Conservation (phyloP, 495 filamentous ascomycete genomes). For the Diplogelasinospora grovesii region DNA sequence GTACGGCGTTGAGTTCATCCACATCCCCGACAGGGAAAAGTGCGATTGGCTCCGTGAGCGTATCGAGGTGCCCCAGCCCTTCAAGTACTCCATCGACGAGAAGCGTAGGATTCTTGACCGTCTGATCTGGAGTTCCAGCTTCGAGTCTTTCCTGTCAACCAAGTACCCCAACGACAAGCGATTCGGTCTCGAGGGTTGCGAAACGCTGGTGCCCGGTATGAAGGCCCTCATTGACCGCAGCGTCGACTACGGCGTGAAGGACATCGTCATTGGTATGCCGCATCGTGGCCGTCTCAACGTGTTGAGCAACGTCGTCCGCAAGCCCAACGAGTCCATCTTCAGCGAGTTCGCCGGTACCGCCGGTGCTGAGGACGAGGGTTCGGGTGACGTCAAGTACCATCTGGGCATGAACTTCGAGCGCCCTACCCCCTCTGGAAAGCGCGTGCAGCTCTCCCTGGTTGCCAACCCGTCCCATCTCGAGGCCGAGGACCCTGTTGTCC, state of each 20-base stretch:
- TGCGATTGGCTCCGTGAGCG: slow-evolving; percentile 97
- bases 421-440: slow-evolving; percentile 95
- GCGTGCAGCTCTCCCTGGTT: slow-evolving; percentile 94
- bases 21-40: slow-evolving; percentile 94
- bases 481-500: slow-evolving; percentile 94
- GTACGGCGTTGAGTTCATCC: slow-evolving; percentile 96
- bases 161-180: slow-evolving; percentile 99
- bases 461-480: slow-evolving; percentile 98
- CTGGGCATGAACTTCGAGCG: slow-evolving; percentile 99
- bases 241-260: slow-evolving; percentile 96
- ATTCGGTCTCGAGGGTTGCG: slow-evolving; percentile 95
- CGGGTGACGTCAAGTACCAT: slow-evolving; percentile 98
- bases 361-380: slow-evolving; percentile 89
- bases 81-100: slow-evolving; percentile 93
- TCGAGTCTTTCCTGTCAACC: slow-evolving; percentile 86
- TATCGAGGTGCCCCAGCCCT: slow-evolving; percentile 86
- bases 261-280: slow-evolving; percentile 98
- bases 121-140: slow-evolving; percentile 95
- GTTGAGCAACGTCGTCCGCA: slow-evolving; percentile 95
- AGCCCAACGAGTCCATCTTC: slow-evolving; percentile 99
- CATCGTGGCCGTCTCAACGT: slow-evolving; percentile 98
- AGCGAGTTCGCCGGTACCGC: slow-evolving; percentile 90
- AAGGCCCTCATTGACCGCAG: slow-evolving; percentile 97
- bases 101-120: slow-evolving; percentile 96
- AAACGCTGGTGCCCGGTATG: slow-evolving; percentile 96